Evolutionary conservation across 768 basidiomycete species (phyloP).

Genomic region (Collybia sordida): DNA sequence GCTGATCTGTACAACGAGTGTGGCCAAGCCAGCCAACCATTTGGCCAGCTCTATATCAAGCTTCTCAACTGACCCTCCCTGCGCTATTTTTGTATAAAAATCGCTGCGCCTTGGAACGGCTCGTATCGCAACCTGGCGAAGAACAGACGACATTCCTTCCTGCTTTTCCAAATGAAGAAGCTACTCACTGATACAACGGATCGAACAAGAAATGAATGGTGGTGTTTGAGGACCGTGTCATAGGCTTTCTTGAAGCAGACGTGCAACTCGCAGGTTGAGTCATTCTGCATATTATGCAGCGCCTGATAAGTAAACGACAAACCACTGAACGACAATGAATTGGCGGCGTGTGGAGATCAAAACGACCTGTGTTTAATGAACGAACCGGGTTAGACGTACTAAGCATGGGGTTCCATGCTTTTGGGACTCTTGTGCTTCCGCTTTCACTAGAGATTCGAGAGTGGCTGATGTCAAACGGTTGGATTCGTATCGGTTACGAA

Average conservation of each 20-base stretch:
- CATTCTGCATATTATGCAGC: conserved; percentile 61
- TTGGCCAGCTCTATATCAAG: conserved; percentile 52
- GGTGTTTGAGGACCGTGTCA: conserved; percentile 63
- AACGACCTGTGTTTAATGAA: conserved; percentile 12
- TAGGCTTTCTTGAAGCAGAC: conserved; percentile 73
- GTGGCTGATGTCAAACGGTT: conserved; percentile 46
- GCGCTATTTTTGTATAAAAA: conserved; percentile 62
- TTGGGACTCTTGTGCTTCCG: conserved; percentile 42
- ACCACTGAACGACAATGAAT: conserved; percentile 41
- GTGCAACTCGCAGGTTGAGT: conserved; percentile 52
- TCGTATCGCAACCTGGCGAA: conserved; percentile 51
- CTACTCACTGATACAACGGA: conserved; percentile 58
- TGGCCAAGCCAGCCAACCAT: conserved; percentile 63
- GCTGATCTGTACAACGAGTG: conserved; percentile 48
- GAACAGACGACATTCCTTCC: not conserved
- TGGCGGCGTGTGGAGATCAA: conserved; percentile 3
- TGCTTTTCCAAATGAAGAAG: not conserved
- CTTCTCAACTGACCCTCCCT: conserved; percentile 54
- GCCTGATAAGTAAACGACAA: conserved; percentile 68
- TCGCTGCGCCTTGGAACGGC: conserved; percentile 59
- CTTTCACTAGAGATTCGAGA: conserved; percentile 58
- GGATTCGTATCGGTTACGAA: conserved; percentile 54
- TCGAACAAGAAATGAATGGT: conserved; percentile 67
- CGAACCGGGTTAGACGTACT: conserved; percentile 65
- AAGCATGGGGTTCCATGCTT: conserved; percentile 60